A percentile compares a stretch with the other conserved stretches of the same genome.
phyloP scores from a whole-genome alignment of 495 filamentous ascomycete genomes.

The Pseudomonodictys pantanalensis region DNA sequence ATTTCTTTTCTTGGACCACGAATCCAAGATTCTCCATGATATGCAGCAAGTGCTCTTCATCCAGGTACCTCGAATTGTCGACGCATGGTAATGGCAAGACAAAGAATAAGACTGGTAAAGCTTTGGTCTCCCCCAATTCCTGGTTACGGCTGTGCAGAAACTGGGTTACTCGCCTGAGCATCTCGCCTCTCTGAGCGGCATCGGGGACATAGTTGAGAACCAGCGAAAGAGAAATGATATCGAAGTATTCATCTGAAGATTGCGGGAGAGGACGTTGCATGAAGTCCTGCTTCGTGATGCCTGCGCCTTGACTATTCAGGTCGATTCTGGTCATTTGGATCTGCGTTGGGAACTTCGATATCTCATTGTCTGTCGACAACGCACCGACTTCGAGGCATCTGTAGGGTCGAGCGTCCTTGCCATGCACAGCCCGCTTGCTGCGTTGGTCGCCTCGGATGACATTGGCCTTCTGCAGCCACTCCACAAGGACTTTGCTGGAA shows the following conservation, averaged over 20 bases:
- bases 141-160: conserved; percentile 52
- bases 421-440: neutral
- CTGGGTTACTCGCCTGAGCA: conserved; percentile 72
- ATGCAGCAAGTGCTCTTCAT: conserved; percentile 62
- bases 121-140: conserved; percentile 13
- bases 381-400: conserved; percentile 82
- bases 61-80: conserved; percentile 86
- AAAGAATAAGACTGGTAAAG: conserved; percentile 79
- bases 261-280: conserved; percentile 79
- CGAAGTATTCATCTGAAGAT: conserved; percentile 62
- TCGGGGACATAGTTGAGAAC: conserved; percentile 93
- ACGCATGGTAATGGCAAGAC: conserved; percentile 89
- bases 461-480: conserved; percentile 67
- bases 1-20: conserved; percentile 59
- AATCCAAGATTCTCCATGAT: conserved; percentile 83
- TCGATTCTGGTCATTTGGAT: conserved; percentile 78
- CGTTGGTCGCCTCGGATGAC: conserved; percentile 19
- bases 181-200: conserved; percentile 71
- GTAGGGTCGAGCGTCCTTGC: neutral
- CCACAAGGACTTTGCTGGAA: conserved; percentile 77
- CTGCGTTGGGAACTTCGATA: conserved; percentile 59
- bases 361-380: conserved; percentile 78
- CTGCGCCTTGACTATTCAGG: conserved; percentile 75
- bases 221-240: conserved; percentile 88
- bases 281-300: conserved; percentile 86